phyloP scores from a whole-genome alignment of 23 red algal genomes.

The Gracilaria gracilis region DNA sequence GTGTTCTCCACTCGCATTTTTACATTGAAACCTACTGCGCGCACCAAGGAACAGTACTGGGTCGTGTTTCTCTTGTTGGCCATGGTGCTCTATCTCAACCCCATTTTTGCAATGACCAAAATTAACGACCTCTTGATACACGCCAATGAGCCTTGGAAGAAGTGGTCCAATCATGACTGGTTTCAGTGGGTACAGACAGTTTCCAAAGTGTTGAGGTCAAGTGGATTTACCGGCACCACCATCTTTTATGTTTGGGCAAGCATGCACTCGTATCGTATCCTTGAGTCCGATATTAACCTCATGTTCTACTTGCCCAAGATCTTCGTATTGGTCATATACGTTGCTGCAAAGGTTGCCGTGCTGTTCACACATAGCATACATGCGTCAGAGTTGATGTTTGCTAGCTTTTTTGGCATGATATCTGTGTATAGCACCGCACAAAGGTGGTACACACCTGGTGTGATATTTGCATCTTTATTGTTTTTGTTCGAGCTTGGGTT shows the following conservation, averaged over 20 bases:
- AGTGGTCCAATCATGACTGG: slow-evolving; percentile 59
- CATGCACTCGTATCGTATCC: slow-evolving; percentile 82
- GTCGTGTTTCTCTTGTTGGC: slow-evolving; percentile 63
- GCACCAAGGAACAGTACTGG: slow-evolving; percentile 83
- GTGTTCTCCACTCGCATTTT: slow-evolving; percentile 69
- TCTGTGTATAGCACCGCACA: slow-evolving; percentile 66
- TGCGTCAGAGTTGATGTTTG: slow-evolving; percentile 63
- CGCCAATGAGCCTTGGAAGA: slow-evolving; percentile 42
- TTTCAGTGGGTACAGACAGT: slow-evolving; percentile 50
- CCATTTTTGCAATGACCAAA: slow-evolving; percentile 51
- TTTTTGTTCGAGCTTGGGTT: slow-evolving; percentile 71
- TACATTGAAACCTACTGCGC: slow-evolving; percentile 34
- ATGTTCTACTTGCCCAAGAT: slow-evolving; percentile 85
- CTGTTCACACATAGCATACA: slow-evolving; percentile 54
- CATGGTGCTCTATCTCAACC: slow-evolving; percentile 74
- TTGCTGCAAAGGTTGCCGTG: slow-evolving; percentile 63
- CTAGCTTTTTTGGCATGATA: slow-evolving; percentile 77
- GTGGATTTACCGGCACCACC: slow-evolving; percentile 69
- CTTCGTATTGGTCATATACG: slow-evolving; percentile 56
- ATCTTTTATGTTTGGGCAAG: slow-evolving; percentile 85
- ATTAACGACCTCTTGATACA: slow-evolving; percentile 72
- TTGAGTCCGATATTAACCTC: slow-evolving; percentile 65
- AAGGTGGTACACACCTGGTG: slow-evolving; percentile 59
- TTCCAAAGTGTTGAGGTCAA: slow-evolving; percentile 48
- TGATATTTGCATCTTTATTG: slow-evolving; percentile 57